These are phyloP conservation scores for Lenwebbia sp. DNA, from an alignment of 345 rosid species.

Conservation along the genomic window DNA sequence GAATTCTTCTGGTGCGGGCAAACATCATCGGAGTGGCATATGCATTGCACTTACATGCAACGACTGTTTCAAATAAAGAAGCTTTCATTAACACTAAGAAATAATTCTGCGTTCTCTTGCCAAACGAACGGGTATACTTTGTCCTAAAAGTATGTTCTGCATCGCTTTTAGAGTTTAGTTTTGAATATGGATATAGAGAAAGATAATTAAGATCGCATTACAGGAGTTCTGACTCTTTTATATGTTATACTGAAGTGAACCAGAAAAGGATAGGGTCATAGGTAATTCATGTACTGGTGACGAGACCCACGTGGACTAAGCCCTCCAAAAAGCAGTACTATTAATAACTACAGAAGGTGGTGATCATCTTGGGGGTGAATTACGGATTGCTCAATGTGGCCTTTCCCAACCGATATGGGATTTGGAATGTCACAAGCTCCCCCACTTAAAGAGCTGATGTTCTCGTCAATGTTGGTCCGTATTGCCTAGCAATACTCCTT, in stretches of 20 bases:
- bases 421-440: neutral
- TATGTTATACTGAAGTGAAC: neutral
- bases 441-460: neutral
- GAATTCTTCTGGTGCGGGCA: neutral
- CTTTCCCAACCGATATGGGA: neutral
- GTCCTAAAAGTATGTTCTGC: neutral
- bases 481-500: neutral
- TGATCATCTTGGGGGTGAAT: neutral
- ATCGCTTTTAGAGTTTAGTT: neutral
- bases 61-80: neutral
- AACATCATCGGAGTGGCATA: neutral
- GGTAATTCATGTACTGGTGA: neutral
- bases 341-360: neutral
- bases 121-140: neutral
- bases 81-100: neutral
- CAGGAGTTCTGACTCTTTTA: neutral
- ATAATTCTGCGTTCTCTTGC: neutral
- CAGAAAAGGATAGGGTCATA: neutral
- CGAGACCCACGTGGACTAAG: neutral
- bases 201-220: neutral
- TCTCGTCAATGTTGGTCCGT: neutral
- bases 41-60: neutral
- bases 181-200: neutral
- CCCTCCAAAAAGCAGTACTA: neutral
- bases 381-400: neutral